Evolutionary conservation across 2,329 filamentous ascomycete species (phyloP).

Genomic region (Zopfia rhizophila): DNA sequence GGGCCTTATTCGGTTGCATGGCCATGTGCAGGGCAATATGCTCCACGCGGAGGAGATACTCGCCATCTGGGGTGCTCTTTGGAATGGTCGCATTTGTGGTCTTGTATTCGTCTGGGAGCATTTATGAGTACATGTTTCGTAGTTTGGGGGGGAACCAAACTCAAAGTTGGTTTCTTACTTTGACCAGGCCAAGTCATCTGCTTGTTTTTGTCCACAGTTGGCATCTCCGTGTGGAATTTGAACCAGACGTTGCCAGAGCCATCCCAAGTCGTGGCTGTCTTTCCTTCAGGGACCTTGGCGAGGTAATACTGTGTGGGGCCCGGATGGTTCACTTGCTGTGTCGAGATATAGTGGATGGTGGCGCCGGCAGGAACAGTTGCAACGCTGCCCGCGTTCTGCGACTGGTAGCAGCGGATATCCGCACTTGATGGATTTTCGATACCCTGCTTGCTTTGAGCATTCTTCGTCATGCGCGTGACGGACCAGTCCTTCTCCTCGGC

Average conservation of each 20-base stretch:
- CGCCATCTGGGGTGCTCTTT: conserved; percentile 46
- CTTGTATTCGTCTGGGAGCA: conserved; percentile 34
- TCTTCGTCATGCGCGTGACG: conserved; percentile 38
- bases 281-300: conserved; percentile 37
- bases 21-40: conserved; percentile 52
- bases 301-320: conserved; percentile 44
- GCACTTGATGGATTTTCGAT: conserved; percentile 38
- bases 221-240: conserved; percentile 39
- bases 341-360: conserved; percentile 39
- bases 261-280: conserved; percentile 38
- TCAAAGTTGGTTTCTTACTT: conserved; percentile 26
- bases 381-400: conserved; percentile 32
- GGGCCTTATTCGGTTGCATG: conserved; percentile 43
- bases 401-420: conserved; percentile 43
- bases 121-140: conserved; percentile 1
- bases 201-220: conserved; percentile 35
- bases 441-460: conserved; percentile 40
- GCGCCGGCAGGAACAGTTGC: conserved; percentile 37
- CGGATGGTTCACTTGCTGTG: conserved; percentile 44
- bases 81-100: conserved; percentile 50
- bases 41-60: conserved; percentile 53
- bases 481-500: conserved; percentile 39
- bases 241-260: conserved; percentile 41
- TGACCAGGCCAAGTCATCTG: conserved; percentile 45
- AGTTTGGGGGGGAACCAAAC: not conserved